phyloP scores from a whole-genome alignment of 2,329 filamentous ascomycete species.

The Ampelomyces quisqualis region DNA sequence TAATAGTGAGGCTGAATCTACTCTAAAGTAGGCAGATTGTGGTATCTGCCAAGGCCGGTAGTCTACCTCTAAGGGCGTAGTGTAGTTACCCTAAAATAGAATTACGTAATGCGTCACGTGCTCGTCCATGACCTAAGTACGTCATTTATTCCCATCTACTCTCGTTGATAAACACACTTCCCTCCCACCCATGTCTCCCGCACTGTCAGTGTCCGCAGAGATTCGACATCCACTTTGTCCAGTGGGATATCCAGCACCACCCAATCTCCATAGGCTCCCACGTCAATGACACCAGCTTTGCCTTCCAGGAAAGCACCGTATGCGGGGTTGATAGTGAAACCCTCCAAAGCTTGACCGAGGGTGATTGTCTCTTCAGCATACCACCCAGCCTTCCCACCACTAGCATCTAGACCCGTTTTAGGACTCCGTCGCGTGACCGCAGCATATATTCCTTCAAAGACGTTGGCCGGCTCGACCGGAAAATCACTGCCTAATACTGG shows the following conservation, averaged over 20 bases:
- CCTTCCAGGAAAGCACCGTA: conserved; percentile 61
- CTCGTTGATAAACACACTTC: conserved; percentile 39
- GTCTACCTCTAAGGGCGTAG: no score
- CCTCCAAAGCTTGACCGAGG: conserved; percentile 60
- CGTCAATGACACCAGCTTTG: conserved; percentile 59
- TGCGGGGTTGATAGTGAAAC: conserved; percentile 63
- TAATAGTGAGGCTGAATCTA: no score
- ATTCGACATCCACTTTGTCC: conserved; percentile 52
- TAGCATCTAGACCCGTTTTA: conserved; percentile 45
- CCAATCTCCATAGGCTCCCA: conserved; percentile 69
- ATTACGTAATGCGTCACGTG: no score
- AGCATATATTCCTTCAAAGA: conserved; percentile 69
- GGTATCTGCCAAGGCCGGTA: no score
- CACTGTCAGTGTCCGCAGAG: conserved; percentile 57
- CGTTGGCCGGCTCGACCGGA: conserved; percentile 68
- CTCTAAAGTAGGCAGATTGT: no score
- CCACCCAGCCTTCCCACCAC: conserved; percentile 58
- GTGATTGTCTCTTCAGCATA: conserved; percentile 60
- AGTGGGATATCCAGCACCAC: conserved; percentile 65
- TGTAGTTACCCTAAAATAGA: no score
- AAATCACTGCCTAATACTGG: conserved; percentile 69
- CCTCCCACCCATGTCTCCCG: conserved; percentile 70
- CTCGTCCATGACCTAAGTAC: no score
- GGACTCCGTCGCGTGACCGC: conserved; percentile 64
- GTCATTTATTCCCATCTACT: no score